Conservation (phyloP, 2,329 filamentous ascomycete species). For the Penicillium sp. region DNA sequence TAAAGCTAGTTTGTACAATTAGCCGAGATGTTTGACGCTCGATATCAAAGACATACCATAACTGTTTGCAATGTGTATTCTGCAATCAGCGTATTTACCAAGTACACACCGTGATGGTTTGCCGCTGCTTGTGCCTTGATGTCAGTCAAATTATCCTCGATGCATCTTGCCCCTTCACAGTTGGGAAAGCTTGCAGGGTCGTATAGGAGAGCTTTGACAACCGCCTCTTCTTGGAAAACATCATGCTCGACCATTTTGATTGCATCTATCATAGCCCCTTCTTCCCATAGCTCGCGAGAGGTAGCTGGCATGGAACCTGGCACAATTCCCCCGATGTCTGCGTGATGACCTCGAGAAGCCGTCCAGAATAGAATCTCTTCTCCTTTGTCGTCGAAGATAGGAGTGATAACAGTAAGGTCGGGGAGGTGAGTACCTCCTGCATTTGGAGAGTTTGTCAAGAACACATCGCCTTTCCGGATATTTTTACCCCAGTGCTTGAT, state of each 20-base stretch:
- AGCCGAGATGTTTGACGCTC: too few relatives aligned
- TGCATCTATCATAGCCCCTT: conserved; percentile 61
- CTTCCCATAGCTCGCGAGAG: conserved; percentile 65
- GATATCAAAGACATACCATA: too few relatives aligned
- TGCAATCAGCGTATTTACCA: conserved; percentile 69
- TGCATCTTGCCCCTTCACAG: conserved; percentile 72
- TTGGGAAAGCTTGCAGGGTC: conserved; percentile 72
- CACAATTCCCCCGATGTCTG: conserved; percentile 71
- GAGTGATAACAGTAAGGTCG: conserved; percentile 76
- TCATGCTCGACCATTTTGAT: too few relatives aligned
- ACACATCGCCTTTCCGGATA: conserved; percentile 66
- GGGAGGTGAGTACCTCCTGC: conserved; percentile 81
- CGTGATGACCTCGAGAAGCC: conserved; percentile 71
- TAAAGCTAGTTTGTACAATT: too few relatives aligned
- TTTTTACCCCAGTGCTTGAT: too few relatives aligned
- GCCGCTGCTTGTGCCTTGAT: conserved; percentile 80
- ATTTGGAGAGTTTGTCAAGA: conserved; percentile 79
- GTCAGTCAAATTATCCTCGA: conserved; percentile 79
- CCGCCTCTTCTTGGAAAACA: too few relatives aligned
- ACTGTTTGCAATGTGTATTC: conserved; percentile 51
- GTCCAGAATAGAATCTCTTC: conserved; percentile 76
- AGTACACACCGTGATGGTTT: conserved; percentile 76
- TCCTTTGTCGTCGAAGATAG: conserved; percentile 64
- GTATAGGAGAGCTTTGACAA: too few relatives aligned
- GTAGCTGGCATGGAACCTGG: conserved; percentile 77